These are phyloP conservation scores for Byssoonygena ceratinophila DNA, from an alignment of 2,329 filamentous ascomycete species.

Conservation along the genomic window DNA sequence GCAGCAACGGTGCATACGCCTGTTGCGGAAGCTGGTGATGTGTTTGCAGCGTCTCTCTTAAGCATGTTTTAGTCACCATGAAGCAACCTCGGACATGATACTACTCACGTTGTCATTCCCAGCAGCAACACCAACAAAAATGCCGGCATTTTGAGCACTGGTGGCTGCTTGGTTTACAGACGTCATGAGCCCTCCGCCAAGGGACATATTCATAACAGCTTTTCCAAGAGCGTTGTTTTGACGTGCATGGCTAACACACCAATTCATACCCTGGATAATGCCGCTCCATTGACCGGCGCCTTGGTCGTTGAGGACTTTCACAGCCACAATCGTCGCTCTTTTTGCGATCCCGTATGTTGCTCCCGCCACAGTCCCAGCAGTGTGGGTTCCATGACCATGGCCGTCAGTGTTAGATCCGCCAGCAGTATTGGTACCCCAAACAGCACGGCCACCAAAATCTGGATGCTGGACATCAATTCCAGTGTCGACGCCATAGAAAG, in stretches of 20 bases:
- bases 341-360: conserved; percentile 31
- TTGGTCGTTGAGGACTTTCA: conserved; percentile 42
- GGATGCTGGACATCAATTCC: conserved; percentile 28
- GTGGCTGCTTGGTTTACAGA: conserved; percentile 33
- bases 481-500: conserved; percentile 31
- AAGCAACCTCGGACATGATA: not conserved
- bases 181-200: conserved; percentile 27
- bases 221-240: conserved; percentile 23
- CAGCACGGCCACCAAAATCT: conserved; percentile 31
- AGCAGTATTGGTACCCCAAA: conserved; percentile 27
- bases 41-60: conserved; percentile 25
- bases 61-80: not conserved
- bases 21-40: conserved; percentile 31
- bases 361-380: conserved; percentile 30
- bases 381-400: conserved; percentile 33
- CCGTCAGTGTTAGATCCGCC: conserved; percentile 16
- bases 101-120: conserved; percentile 29
- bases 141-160: conserved; percentile 28
- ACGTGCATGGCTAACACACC: conserved; percentile 27
- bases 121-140: conserved; percentile 34
- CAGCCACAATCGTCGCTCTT: conserved; percentile 33
- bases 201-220: conserved; percentile 29
- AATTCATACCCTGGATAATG: conserved; percentile 42
- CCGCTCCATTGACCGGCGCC: conserved; percentile 38
- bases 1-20: conserved; percentile 36